Evolutionary conservation across 2,329 filamentous ascomycete genomes (phyloP), one percentile per base, ranked within the genome.

Genomic region (Penicillium decumbens): DNA sequence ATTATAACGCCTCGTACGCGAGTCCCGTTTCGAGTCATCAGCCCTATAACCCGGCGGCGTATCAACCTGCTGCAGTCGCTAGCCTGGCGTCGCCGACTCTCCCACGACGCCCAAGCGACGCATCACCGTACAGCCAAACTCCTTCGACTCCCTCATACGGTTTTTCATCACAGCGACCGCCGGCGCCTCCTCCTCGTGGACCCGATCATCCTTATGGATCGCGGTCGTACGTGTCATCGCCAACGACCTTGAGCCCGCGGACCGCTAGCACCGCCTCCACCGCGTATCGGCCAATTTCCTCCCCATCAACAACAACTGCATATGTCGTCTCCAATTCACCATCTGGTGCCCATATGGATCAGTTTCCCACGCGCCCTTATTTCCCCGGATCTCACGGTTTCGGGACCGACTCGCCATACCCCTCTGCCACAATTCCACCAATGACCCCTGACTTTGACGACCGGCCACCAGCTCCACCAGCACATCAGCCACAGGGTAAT

Each of bases 21-120:
- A 67, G 48, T 32, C 60, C 60, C 18, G 49, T 47, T 9, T 51
- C 65, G 7, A 51, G 51, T 9, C 70, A 74, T 55, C 74, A 75
- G 47, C 71, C 74, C 9, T 79, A 79, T 57, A 75, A 77, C 47
- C 76, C 76, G 1, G 75, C 76, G 2, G 75, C 74, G 20, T 78
- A 78, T 53, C 71, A 74, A 39, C 61, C 71, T 18, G 55, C 69
- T 3, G 56, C 56, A n/a, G 58, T 65, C 23, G 54, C 64, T 4
- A 56, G 57, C 20, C 55, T 70, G 28, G 57, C 57, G 13, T 62
- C 69, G 40, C 57, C 68, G 2, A 68, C 63, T 43, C 53, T 67
- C 7, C 65, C 66, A 30, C 67, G 65, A 55, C 69, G 66, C 44
- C 57, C 61, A 27, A 62, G 58, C 55, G 60, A 60, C 45, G 55